Evolutionary conservation across 108 stramenopile species (phyloP), one percentile per base, ranked within the genome.

Genomic region (Craspedostauros australis): DNA sequence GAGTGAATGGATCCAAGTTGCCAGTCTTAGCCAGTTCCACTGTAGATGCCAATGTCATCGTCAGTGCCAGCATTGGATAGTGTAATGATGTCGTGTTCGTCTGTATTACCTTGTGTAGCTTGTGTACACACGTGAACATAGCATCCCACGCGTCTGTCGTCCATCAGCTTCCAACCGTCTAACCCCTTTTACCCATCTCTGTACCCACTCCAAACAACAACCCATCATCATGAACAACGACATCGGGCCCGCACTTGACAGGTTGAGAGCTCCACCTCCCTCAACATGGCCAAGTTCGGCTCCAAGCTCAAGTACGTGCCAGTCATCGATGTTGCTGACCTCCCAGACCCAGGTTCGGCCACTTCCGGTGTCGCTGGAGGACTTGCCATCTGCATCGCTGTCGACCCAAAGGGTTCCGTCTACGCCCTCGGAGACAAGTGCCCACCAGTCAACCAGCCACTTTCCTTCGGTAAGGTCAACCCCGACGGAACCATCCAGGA

Each of bases 361-460:
- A 93, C 92, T 46, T 93, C 92, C 33, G 92, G 92, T 39, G 88
- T 93, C 67, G 88, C 88, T 29, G 92, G 82, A 46, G 92, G 92
- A 22, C 92, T 93, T 75, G 92, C 92, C 45, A 95, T 97, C 71
- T 94, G 93, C 85, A 86, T 97, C 51, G 96, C 94, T 48, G 96
- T 95, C 50, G 94, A 94, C 76, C 70, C 69, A n/a, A 77, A 78
- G 68, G 94, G 96, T 66, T 71, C 82, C 41, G 84, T 97, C 42
- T 97, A 79, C 58, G 94, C 93, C 47, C 83, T 95, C 37, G 94
- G 93, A 34, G 94, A 97, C 77, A 97, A 94, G 74, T 97, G 94
- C 87, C 96, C 96, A 20, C 93, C 91, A 31, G 72, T 95, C 66
- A 90, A 90, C 88, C 91, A 93, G 72, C 96, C 96, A 46, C 85